Evolutionary conservation across 2,329 filamentous ascomycete species (phyloP), one percentile per base, ranked within the genome.

Genomic region (Knufia petricola): DNA sequence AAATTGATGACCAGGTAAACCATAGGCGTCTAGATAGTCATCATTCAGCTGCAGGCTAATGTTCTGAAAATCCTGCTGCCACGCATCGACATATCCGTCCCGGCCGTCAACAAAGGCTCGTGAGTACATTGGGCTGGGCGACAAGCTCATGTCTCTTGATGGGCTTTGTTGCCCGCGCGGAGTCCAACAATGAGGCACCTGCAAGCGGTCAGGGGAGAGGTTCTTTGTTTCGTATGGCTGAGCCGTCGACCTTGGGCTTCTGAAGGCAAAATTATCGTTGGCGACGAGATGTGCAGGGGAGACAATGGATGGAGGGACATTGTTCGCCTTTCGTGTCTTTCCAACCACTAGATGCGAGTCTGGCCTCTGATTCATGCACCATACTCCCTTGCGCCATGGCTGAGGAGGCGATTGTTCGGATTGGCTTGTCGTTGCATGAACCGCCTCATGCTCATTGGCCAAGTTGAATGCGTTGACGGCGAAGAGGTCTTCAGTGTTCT

Each of bases 121-220:
- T 49, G 75, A 69, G 56, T 69, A 74, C 69, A 76, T 76, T 69
- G 78, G 73, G 58, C 72, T 77, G 37, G 72, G 67, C 20, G 66
- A 71, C 50, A 63, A 64, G 55, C 59, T 72, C 60, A 66, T 67
- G 63, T 64, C 69, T 61, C 61, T 66, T 56, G 65, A 58, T 39
- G 61, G 52, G 39, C 59, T 59, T 54, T 64, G 65, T 55, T 60
- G 64, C 49, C 64, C 61, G 62, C 68, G 68, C 48, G 64, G 59
- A 55, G 69, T 67, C 52, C 66, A 64, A 53, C 66, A 62, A 45
- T 61, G 61, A 49, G 63, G 64, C 43, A 60, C 62, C 53, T 23
- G 68, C 69, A 51, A 66, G 58, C 36, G 55, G 51, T 39, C 54
- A 49, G 50, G 58, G 53, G 52, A 58, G 50, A 52, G 48, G 54